Conservation (phyloP, 2,329 filamentous ascomycete genomes). For the Pyricularia grisea region DNA sequence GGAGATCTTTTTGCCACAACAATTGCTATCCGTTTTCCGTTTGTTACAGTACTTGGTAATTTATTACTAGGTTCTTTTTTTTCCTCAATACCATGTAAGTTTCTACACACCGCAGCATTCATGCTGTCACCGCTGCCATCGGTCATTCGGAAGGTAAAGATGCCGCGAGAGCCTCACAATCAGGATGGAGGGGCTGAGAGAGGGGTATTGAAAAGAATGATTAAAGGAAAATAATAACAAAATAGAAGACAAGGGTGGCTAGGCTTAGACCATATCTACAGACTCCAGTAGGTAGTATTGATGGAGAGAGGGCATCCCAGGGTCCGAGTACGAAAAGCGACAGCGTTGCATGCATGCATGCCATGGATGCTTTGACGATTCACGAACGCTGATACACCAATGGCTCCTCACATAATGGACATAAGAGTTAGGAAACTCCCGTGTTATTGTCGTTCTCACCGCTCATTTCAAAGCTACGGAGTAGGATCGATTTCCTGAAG, state of each 20-base stretch:
- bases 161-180: background rate
- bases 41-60: no score
- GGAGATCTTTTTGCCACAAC: no score
- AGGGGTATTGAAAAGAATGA: background rate
- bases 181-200: background rate
- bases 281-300: background rate
- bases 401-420: background rate
- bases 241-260: background rate
- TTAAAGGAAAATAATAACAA: no score
- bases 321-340: background rate
- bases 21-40: no score
- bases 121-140: background rate
- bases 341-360: background rate
- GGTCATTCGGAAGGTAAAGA: background rate
- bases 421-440: background rate
- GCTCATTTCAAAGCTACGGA: background rate
- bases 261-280: background rate
- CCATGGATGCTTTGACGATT: background rate
- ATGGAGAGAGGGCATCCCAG: background rate
- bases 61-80: background rate
- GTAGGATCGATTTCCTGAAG: background rate
- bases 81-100: no score
- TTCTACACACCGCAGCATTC: background rate
- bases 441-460: background rate
- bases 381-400: background rate